Evolutionary conservation across 164 flowering plant genomes (phyloP), one percentile per base, ranked within the genome.

Genomic region (Vitis riparia): DNA sequence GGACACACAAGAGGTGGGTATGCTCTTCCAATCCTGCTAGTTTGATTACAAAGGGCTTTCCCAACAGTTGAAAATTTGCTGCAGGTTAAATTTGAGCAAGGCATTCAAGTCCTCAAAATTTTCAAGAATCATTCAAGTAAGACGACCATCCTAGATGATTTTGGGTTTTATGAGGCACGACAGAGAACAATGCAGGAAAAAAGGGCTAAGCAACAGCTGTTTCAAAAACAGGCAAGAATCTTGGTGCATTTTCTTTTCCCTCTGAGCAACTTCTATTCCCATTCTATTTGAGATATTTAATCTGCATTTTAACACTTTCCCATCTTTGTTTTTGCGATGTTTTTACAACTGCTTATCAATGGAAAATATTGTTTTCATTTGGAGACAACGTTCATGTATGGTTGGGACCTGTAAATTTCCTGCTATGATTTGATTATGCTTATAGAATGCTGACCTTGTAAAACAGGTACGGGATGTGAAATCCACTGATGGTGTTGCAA

Each of bases 201-300:
- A 15, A 79, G 68, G 65, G 67, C 65, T 14, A 79, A 74, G 70
- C 74, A 68, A 55, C 75, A 71, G 17, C 70, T 59, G 44, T 44
- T 57, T 17, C 74, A 70, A 30, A 73, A 64, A 50, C 77, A 79
- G 82, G 82, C 49, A 68, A 63, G 71, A 69, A 9, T 16, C 27
- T 23, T 23, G 27, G 27, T 23, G 16, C 55, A 10, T 7, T 29
- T 16, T 4, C n/a, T 5, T 48, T 47, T 2, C 52, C 44, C n/a
- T 27, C 14, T 11, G 0, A 9, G 3, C 55, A 10, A 8, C 14
- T 9, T 51, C 44, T 37, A 37, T 37, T 37, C 44, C 44, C 44
- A 37, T 37, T 37, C 44, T 37, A 37, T 37, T 37, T 37, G 44
- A 37, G 44, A 37, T 37, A 3, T 37, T 37, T 3, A 37, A 6